Base-by-base conservation (phyloP, 2,329 filamentous ascomycete genomes). In the Aspergillus brunneoviolaceus region DNA sequence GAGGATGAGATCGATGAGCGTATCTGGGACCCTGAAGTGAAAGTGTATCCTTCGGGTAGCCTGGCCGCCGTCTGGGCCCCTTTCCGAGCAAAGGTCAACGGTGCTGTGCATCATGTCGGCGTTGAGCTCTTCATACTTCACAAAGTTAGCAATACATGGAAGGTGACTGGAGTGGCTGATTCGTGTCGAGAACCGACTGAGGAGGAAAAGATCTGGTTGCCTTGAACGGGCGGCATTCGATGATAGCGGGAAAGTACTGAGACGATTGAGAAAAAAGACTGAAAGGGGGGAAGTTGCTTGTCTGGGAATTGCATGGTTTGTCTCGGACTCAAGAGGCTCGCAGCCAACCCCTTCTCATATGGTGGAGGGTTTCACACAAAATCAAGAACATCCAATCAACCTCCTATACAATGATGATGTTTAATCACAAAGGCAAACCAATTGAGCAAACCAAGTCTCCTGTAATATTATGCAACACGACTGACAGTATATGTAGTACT, bases 91-190 rank as follows among this genome's bases (percentile, higher is more conserved):
- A 74, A 73, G 61, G 63, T 74, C 11, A 74, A 75, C 51, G 73
- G 72, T 1, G 62, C 71, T 5, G 69, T 75, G 58, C 66, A 75
- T 47, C 73, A 74, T 65, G 73, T 75, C n/a, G 73, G 73, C 2
- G 70, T 74, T 5, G 70, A 74, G 54, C 60, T 74, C 42, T 74
- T 75, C 54, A 54, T 74, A 19, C 58, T 75, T 51, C 72, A 75
- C 63, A 75, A 70, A 51, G 25, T 74, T 33, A 65, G 70, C 50
- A 72, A 68, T 5, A 63, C 66, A 54, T 75, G 72, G 72, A 75
- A 75, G 60, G 67, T 75, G 27, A 75, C 73, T 48, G 73, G 71
- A 21, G 50, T 75, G 57, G 72, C 71, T 7, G 72, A 76, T 69
- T 73, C 72, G 14, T 75, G 71, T 67, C 68, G 70, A 31, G 39